Base-by-base conservation (phyloP, 2,329 filamentous ascomycete species). In the Trichoderma cornu-damae region DNA sequence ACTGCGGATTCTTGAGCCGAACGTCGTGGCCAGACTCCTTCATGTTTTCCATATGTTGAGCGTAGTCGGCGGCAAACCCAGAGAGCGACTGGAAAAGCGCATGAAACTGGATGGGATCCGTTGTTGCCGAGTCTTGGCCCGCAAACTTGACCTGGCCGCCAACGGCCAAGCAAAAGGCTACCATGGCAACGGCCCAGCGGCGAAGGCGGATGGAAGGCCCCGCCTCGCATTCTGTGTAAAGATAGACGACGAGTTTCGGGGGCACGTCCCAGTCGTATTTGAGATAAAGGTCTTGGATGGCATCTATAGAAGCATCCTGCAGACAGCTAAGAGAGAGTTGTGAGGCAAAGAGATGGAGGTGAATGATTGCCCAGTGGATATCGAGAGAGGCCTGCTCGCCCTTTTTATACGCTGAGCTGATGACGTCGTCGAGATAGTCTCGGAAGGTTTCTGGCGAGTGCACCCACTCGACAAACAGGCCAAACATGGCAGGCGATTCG, bases 121-220 rank as follows among this genome's bases (percentile, higher is more conserved):
- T 65, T n/a, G 64, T 64, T 18, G 65, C 63, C n/a, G 65, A 60
- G 47, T 69, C 64, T 42, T 67, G 64, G 34, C 65, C 53, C 59
- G 67, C 61, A 59, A 67, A 67, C 53, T 66, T 68, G 9, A 64
- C 68, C 18, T 59, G 42, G 37, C 47, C 51, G 35, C 73, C 68
- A 9, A 67, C 68, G 22, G 73, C 72, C 30, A 82, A 73, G 2
- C 76, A 76, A 74, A 80, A 84, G n/a, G 80, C 79, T 12, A 81
- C 74, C 79, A 84, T 83, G 58, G 81, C 80, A 5, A 83, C 79
- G 54, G 79, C 77, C 81, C 81, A 84, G 61, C 80, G 78, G 47
- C 81, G 78, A 37, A 84, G 72, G 8, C 81, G 76, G 38, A 79
- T 75, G 52, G 79, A 75, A 34, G 76, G 72, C 26, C 74, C 66